Percentiles rank a stretch among this genome's conserved stretches.
phyloP scores from a whole-genome alignment of 2,329 filamentous ascomycete genomes.

The Juglanconis juglandina region DNA sequence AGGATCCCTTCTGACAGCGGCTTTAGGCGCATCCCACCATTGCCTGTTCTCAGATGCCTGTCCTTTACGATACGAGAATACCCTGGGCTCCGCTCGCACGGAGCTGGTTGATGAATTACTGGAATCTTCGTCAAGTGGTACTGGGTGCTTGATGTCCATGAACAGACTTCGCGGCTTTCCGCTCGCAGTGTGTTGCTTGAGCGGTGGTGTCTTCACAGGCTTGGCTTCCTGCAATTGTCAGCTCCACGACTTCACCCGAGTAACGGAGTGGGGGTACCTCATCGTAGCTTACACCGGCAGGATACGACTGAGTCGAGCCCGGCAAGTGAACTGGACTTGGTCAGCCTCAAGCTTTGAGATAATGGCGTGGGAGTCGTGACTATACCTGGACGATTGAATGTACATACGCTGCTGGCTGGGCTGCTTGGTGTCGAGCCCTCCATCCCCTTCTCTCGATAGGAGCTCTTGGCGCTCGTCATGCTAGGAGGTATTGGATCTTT shows the following conservation, averaged over 20 bases:
- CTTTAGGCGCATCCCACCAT: conserved; percentile 30
- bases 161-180: conserved; percentile 7
- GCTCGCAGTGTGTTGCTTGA: not conserved
- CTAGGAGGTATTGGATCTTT: not conserved
- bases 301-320: conserved; percentile 8
- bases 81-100: not conserved
- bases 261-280: not conserved
- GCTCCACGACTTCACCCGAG: not conserved
- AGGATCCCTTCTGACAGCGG: conserved; percentile 21
- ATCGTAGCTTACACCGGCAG: conserved; percentile 9
- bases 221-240: conserved; percentile 3
- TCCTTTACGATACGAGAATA: not conserved
- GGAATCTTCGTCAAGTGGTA: not conserved
- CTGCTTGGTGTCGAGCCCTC: not conserved
- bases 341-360: not conserved
- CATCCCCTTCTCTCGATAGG: not conserved
- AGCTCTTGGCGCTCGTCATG: not conserved
- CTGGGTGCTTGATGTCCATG: not conserved
- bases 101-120: conserved; percentile 4
- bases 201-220: not conserved
- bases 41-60: conserved; percentile 20
- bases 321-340: not conserved
- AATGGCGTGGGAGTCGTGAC: not conserved
- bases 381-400: conserved; percentile 6
- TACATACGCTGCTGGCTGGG: not conserved